These are phyloP conservation scores for Rhizophora apiculata DNA, from an alignment of 345 rosid species.

Conservation along the genomic window DNA sequence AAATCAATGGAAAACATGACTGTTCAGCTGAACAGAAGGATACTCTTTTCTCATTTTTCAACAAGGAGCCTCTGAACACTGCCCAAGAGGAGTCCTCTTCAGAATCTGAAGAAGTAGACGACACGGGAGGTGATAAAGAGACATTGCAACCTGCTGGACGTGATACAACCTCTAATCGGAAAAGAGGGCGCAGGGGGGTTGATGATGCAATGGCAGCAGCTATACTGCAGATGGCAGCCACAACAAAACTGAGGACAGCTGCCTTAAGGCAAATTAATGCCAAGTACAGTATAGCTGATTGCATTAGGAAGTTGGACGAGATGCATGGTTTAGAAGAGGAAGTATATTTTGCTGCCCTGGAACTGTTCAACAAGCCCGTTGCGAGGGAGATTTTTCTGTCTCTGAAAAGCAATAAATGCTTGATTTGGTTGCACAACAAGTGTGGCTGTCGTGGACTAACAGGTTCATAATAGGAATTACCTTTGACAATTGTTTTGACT, in stretches of 20 bases:
- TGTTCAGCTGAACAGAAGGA: slow-evolving; percentile 18
- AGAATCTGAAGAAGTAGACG: slow-evolving; percentile 35
- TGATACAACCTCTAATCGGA: slow-evolving; percentile 19
- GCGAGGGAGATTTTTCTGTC: slow-evolving; percentile 59
- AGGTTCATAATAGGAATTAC: slow-evolving; percentile 5
- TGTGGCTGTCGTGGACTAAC: slow-evolving; percentile 19
- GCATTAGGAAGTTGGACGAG: slow-evolving; percentile 45
- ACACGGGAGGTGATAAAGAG: slow-evolving; percentile 20
- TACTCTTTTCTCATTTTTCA: slow-evolving; percentile 10
- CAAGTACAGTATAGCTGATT: slow-evolving; percentile 43
- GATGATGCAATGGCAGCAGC: slow-evolving; percentile 59
- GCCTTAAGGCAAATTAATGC: slow-evolving; percentile 27
- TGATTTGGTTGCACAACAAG: slow-evolving; percentile 47
- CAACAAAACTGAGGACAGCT: slow-evolving; percentile 44
- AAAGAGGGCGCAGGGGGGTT: slow-evolving; percentile 50
- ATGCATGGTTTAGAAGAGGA: slow-evolving; percentile 35
- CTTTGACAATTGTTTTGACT: no score
- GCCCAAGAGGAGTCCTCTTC: slow-evolving; percentile 31
- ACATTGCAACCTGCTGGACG: slow-evolving; percentile 14
- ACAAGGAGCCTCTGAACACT: slow-evolving; percentile 19
- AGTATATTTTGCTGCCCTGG: slow-evolving; percentile 49
- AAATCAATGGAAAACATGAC: slow-evolving; percentile 28
- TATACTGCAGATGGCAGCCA: slow-evolving; percentile 51
- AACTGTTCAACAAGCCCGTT: slow-evolving; percentile 39
- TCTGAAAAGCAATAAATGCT: slow-evolving; percentile 38